Evolutionary conservation across 2,329 filamentous ascomycete genomes (phyloP), one percentile per base, ranked within the genome.

Genomic region (Chaetoscypha palmicola): DNA sequence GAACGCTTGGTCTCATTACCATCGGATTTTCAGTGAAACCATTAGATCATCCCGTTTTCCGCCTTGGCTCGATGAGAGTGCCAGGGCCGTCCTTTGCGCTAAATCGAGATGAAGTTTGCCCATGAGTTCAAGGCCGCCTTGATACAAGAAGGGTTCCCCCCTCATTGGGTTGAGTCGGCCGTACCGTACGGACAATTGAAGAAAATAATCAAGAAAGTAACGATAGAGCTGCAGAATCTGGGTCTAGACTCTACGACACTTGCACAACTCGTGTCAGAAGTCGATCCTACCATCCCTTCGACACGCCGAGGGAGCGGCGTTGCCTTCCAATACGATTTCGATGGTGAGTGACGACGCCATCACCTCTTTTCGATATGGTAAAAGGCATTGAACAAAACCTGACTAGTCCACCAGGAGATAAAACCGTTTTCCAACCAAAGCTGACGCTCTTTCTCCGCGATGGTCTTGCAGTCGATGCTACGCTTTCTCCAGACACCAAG

Each of bases 121-220:
- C 85, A 84, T 61, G 76, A 81, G 58, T 92, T 88, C 62, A 79
- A 81, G 60, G 76, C 82, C 56, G 74, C 76, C 38, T 72, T 94
- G 49, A 70, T 76, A 50, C 75, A 70, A 52, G 83, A 86, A 71
- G 83, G 77, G 52, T 94, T 88, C 61, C 88, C 88, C 5, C 67
- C 76, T 38, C 79, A 82, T 60, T 81, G 77, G 76, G 66, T 89
- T 38, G 72, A 83, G 34, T 81, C 79, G 21, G 87, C 88, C 38
- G 86, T 94, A 49, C 86, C 85, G 2, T 94, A 94, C 62, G 76
- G 82, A 34, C 78, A 88, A 63, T 75, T 94, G 45, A 94, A 94
- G 66, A 94, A 94, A 68, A 86, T 85, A 65, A 82, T 94, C 60
- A 91, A 90, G 61, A 82, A 81, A 60, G 81, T 94, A 12, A 20